A percentile compares a stretch with the other conserved stretches of the same genome.
Evolutionary conservation across 768 basidiomycete genomes (phyloP).

Genomic region (Obba rivulosa): DNA sequence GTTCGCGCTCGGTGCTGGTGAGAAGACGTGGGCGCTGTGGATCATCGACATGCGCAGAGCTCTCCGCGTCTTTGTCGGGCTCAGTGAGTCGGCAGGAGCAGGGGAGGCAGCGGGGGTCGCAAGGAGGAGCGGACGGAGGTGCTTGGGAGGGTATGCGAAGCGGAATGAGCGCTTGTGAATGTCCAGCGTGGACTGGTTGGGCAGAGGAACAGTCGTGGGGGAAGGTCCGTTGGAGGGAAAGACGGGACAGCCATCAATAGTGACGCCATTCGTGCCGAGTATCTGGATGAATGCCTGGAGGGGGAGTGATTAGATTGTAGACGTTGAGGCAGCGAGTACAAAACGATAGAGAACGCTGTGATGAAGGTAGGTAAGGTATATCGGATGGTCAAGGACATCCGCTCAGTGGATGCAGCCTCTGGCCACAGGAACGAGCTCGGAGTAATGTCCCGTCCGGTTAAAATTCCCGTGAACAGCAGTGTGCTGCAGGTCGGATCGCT

Average conservation of each 20-base stretch:
- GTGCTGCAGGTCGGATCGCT: too few species aligned
- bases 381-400: too few species aligned
- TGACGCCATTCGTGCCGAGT: conserved; percentile 49
- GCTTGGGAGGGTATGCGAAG: conserved; percentile 75
- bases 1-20: conserved; percentile 54
- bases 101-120: conserved; percentile 43
- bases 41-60: conserved; percentile 73
- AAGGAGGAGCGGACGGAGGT: conserved; percentile 41
- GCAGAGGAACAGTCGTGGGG: conserved; percentile 56
- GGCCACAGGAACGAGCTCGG: too few species aligned
- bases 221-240: conserved; percentile 35
- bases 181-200: conserved; percentile 61
- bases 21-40: conserved; percentile 66
- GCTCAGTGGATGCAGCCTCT: too few species aligned
- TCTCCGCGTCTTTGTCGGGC: conserved; percentile 26
- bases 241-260: conserved; percentile 60
- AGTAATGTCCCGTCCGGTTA: too few species aligned
- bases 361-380: too few species aligned
- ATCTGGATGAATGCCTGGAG: conserved; percentile 64
- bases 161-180: conserved; percentile 65
- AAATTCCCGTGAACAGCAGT: too few species aligned
- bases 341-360: too few species aligned
- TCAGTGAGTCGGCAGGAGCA: conserved; percentile 34
- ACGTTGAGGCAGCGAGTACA: too few species aligned
- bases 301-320: too few species aligned